phyloP scores from a whole-genome alignment of 2,329 filamentous ascomycete species.

The Verticillium dahliae region DNA sequence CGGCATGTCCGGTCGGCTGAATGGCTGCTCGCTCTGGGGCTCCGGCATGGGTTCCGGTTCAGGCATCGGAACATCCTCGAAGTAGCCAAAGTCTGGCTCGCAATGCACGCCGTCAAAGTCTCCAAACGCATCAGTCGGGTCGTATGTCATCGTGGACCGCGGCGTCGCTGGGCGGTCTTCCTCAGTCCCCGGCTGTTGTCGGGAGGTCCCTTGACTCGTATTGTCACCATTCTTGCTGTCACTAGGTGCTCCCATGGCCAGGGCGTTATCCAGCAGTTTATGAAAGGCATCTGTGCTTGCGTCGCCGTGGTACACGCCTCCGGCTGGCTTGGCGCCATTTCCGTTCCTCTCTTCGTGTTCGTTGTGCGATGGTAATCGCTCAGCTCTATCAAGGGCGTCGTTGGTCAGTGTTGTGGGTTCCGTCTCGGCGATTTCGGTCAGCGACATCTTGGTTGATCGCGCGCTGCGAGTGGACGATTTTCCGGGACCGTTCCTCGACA shows the following conservation, averaged over 20 bases:
- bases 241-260: background rate
- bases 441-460: conserved; percentile 41
- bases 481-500: conserved; percentile 47
- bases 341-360: conserved; percentile 18
- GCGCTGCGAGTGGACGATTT: conserved; percentile 47
- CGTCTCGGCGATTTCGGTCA: conserved; percentile 52
- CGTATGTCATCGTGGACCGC: conserved; percentile 35
- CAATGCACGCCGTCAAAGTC: conserved; percentile 81
- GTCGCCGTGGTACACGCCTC: conserved; percentile 7
- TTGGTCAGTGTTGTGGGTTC: conserved; percentile 45
- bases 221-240: background rate
- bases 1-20: conserved; percentile 17
- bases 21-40: conserved; percentile 3
- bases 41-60: conserved; percentile 14
- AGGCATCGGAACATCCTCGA: conserved; percentile 5
- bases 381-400: conserved; percentile 47
- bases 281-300: conserved; percentile 24
- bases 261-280: conserved; percentile 20
- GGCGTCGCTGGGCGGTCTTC: conserved; percentile 19
- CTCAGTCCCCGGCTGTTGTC: background rate
- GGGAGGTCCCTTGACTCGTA: background rate
- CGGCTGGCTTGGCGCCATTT: conserved; percentile 9
- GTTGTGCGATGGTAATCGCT: conserved; percentile 28
- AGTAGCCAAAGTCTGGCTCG: conserved; percentile 40
- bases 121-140: conserved; percentile 58